Evolutionary conservation across 768 basidiomycete genomes (phyloP).

Genomic region (Lanmaoa pseudosensibilis): DNA sequence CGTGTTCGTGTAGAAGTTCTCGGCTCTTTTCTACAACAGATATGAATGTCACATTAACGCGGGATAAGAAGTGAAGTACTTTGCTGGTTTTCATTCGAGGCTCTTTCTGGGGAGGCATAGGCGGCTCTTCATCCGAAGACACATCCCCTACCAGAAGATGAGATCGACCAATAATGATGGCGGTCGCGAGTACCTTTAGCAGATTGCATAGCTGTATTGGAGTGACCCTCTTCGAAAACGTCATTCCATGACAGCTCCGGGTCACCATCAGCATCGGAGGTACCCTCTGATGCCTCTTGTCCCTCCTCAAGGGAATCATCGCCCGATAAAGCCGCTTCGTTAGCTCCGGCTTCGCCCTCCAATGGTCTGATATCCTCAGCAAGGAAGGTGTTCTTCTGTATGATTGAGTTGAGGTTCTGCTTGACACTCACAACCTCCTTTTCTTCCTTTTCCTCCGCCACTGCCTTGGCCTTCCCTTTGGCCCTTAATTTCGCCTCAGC

Average conservation of each 20-base stretch:
- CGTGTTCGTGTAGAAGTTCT: constrained; percentile 82
- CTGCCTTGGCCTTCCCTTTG: constrained; percentile 53
- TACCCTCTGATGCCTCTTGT: constrained; percentile 38
- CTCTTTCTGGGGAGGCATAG: constrained; percentile 50
- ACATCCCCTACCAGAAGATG: constrained; percentile 28
- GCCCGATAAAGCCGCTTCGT: constrained; percentile 32
- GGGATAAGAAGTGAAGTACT: constrained; percentile 37
- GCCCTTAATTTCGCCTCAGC: constrained; percentile 48
- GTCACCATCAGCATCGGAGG: constrained; percentile 33
- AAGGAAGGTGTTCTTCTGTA: constrained; percentile 86
- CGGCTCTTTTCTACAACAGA: constrained; percentile 68
- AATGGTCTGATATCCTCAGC: constrained; percentile 77
- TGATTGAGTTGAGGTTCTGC: constrained; percentile 84
- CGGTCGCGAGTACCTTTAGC: constrained; percentile 20
- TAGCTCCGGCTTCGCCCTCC: constrained; percentile 47
- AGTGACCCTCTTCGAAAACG: constrained; percentile 63
- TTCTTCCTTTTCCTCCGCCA: constrained; percentile 31
- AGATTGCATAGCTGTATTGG: constrained; percentile 8
- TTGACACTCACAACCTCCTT: constrained; percentile 61
- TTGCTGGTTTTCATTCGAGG: constrained; percentile 94
- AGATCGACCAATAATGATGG: constrained; percentile 2
- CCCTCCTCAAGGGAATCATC: constrained; percentile 43
- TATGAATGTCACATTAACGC: constrained; percentile 9
- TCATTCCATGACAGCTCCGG: constrained; percentile 82
- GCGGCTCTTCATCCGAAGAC: constrained; percentile 36